Percentiles rank a stretch among this genome's conserved stretches.
Conservation (phyloP, 208 protist genomes). For the Trypanosoma vivax region DNA sequence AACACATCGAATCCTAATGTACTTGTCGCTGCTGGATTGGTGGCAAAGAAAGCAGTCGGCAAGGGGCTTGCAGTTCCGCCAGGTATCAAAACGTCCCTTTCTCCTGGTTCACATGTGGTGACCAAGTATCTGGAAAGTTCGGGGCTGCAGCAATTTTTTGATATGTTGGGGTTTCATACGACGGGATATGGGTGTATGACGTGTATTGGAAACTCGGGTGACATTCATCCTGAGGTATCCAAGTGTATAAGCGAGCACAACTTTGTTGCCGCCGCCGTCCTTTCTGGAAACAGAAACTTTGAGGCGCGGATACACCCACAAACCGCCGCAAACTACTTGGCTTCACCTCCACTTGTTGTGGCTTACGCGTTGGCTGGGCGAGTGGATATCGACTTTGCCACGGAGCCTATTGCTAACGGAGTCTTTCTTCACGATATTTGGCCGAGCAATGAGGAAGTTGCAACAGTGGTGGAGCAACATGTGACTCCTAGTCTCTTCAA, state of each 20-base stretch:
- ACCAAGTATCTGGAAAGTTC: conserved; percentile 88
- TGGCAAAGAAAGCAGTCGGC: conserved; percentile 91
- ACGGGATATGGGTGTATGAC: conserved; percentile 96
- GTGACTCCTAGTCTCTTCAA: conserved; percentile 90
- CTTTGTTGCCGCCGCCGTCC: conserved; percentile 90
- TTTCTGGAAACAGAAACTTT: conserved; percentile 97
- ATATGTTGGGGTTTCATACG: conserved; percentile 86
- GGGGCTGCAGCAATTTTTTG: conserved; percentile 82
- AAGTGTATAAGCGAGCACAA: conserved; percentile 92
- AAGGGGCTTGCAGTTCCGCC: conserved; percentile 82
- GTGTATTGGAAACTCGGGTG: conserved; percentile 96
- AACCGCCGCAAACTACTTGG: conserved; percentile 94
- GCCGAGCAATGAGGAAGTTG: conserved; percentile 89
- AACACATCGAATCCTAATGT: conserved; percentile 96
- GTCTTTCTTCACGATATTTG: conserved; percentile 96
- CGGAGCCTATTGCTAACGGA: conserved; percentile 77
- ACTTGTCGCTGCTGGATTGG: conserved; percentile 91
- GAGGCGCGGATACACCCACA: conserved; percentile 93
- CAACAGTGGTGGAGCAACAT: conserved; percentile 55
- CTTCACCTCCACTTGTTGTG: conserved; percentile 93
- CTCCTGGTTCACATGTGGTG: conserved; percentile 94
- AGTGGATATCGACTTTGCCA: conserved; percentile 93
- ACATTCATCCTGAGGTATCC: conserved; percentile 81
- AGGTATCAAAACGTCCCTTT: conserved; percentile 94
- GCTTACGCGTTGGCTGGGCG: conserved; percentile 94